phyloP scores from a whole-genome alignment of 148 eudicot genomes.

The Persicaria maculosa region DNA sequence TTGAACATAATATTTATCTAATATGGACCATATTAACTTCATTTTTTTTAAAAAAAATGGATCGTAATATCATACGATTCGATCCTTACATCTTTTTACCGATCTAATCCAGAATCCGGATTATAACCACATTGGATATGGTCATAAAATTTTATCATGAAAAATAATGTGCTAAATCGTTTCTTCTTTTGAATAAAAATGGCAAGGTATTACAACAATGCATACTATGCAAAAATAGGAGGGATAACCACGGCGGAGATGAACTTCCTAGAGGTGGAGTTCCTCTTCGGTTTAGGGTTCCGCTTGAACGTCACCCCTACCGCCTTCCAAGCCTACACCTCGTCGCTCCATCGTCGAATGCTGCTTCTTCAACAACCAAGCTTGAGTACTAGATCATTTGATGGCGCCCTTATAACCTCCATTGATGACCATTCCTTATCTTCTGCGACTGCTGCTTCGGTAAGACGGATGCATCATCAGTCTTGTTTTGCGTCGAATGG shows the following conservation, averaged over 20 bases:
- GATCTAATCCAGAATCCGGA: not conserved
- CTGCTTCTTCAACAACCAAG: constrained; percentile 26
- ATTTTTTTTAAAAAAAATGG: no score
- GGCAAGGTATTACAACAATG: constrained; percentile 75
- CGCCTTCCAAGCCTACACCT: constrained; percentile 54
- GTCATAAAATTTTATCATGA: not conserved
- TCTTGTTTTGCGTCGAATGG: not conserved
- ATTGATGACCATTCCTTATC: not conserved
- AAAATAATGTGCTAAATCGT: not conserved
- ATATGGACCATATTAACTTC: no score
- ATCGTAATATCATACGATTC: no score
- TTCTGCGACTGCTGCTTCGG: not conserved
- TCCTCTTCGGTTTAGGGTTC: constrained; percentile 67
- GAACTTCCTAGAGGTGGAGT: constrained; percentile 74
- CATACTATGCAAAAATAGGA: constrained; percentile 76
- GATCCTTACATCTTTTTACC: no score
- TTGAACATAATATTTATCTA: no score
- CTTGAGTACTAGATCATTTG: not conserved
- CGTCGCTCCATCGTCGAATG: constrained; percentile 57
- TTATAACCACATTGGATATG: no score
- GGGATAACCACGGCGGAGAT: constrained; percentile 74
- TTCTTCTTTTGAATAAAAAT: not conserved
- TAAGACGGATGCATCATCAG: not conserved
- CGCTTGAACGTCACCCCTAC: constrained; percentile 66
- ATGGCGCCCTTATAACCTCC: not conserved